These are phyloP conservation scores for Phaeodactylum tricornutum DNA, from an alignment of 108 stramenopile genomes.

Conservation along the genomic window DNA sequence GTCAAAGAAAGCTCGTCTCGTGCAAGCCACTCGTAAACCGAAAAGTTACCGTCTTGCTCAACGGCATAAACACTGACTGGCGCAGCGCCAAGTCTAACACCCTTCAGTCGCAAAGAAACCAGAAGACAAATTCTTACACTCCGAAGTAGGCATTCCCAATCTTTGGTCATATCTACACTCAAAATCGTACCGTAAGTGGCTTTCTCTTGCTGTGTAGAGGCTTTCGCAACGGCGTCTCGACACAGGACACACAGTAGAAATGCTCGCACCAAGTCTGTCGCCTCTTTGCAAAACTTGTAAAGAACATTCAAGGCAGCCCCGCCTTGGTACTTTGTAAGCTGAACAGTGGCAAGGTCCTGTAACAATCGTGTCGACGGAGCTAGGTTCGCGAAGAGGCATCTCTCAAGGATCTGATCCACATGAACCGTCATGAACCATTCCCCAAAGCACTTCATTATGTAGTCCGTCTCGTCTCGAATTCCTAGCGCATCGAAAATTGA, in stretches of 20 bases:
- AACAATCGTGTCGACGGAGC: conserved; percentile 67
- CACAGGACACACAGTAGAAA: conserved; percentile 63
- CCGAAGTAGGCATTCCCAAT: conserved; percentile 59
- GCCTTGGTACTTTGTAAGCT: conserved; percentile 11
- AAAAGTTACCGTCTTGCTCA: conserved; percentile 44
- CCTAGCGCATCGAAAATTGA: conserved; percentile 52
- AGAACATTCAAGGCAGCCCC: conserved; percentile 16
- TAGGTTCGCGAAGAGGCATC: conserved; percentile 35
- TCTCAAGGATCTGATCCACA: conserved; percentile 31
- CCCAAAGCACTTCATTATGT: conserved; percentile 62
- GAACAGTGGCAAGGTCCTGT: conserved; percentile 32
- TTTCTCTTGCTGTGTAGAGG: conserved; percentile 45
- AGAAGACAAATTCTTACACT: conserved; percentile 64
- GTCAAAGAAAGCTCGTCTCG: conserved; percentile 62
- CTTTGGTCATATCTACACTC: conserved; percentile 5
- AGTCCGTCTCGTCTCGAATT: conserved; percentile 39
- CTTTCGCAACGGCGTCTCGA: conserved; percentile 39
- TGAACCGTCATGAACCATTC: conserved; percentile 61
- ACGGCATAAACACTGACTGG: conserved; percentile 58
- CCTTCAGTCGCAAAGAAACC: conserved; percentile 55
- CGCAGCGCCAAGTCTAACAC: conserved; percentile 34
- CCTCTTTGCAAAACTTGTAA: conserved; percentile 41
- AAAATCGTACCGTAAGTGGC: conserved; percentile 58
- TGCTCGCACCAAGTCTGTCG: conserved; percentile 58
- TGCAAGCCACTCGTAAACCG: conserved; percentile 68